These are phyloP conservation scores for Ophiostoma angusticollis DNA, from an alignment of 2,329 filamentous ascomycete species.

Conservation along the genomic window DNA sequence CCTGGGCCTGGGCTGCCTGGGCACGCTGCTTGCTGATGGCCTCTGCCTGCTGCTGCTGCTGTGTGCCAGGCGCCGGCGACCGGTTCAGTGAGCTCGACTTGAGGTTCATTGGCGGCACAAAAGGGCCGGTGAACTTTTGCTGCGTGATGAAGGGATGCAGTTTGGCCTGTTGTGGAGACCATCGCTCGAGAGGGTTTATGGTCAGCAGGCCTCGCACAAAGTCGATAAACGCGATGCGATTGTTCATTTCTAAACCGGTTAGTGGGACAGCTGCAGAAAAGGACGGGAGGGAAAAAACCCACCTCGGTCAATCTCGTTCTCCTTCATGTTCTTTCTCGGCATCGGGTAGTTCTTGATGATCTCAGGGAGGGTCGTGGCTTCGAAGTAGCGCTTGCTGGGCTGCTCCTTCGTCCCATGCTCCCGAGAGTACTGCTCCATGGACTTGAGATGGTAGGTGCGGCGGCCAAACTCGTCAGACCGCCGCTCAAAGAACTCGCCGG, in stretches of 20 bases:
- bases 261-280: not conserved
- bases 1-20: slow-evolving; percentile 59
- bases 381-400: slow-evolving; percentile 99
- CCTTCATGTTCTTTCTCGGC: slow-evolving; percentile 99
- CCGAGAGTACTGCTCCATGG: slow-evolving; percentile 93
- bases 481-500: slow-evolving; percentile 95
- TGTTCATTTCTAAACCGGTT: slow-evolving; percentile 76
- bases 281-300: slow-evolving; percentile 19
- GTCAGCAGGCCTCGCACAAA: slow-evolving; percentile 88
- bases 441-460: slow-evolving; percentile 82
- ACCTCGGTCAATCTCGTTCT: slow-evolving; percentile 92
- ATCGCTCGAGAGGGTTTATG: slow-evolving; percentile 90
- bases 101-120: slow-evolving; percentile 93
- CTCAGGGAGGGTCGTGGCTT: slow-evolving; percentile 82
- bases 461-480: slow-evolving; percentile 80
- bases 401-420: slow-evolving; percentile 96
- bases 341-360: slow-evolving; percentile 98
- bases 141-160: slow-evolving; percentile 97
- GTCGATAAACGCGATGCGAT: slow-evolving; percentile 92
- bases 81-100: slow-evolving; percentile 76
- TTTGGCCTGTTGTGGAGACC: slow-evolving; percentile 96
- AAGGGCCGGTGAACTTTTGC: slow-evolving; percentile 90
- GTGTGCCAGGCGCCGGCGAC: slow-evolving; percentile 82
- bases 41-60: slow-evolving; percentile 92
- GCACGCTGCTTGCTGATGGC: slow-evolving; percentile 84